Base-by-base conservation (phyloP, 1,284 basidiomycete genomes). In the Anthracocystis walkeri region DNA sequence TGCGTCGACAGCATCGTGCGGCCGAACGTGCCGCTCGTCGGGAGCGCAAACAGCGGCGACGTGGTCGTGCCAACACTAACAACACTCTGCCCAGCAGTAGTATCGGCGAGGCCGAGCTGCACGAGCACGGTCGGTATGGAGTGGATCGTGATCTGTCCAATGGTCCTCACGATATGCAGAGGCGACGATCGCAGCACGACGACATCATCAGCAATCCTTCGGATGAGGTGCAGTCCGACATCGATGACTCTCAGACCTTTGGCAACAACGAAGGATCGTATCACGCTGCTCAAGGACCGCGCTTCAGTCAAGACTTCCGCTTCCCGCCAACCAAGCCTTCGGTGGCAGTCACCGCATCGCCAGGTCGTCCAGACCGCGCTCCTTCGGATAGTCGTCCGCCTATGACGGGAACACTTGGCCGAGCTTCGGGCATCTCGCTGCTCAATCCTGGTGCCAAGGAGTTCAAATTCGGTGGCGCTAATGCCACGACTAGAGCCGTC, bases 41-140 rank as follows among this genome's bases (percentile, higher is more conserved):
- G 23, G 58, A 67, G 27, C 50, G 65, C 10, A 60, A 59, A 27
- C n/a, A 55, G 7, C 59, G 71, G 18, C 65, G 50, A 20, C 61
- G 69, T n/a, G 65, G 49, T n/a, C 63, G 75, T 8, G 44, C 74
- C 50, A 54, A 65, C 38, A 80, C 76, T 16, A 51, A 65, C 58
- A 71, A 80, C 56, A 80, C 80, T 7, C 63, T 79, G 12, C 74
- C 77, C 0, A 80, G 77, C 65, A 77, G 77, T 63, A 80, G 69
- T 42, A 73, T 77, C 25, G 75, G 75, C 33, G 75, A 69, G 23
- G 65, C 25, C 31, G 75, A 73, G 20, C 7, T 67, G 14, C 58
- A 62, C 21, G 58, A 58, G 11, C 52, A 58, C 8, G 56, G 49
- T 10, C 31, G 51, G 18, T 58, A 58, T 25, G 45, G n/a, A 33